Evolutionary conservation across 2,329 filamentous ascomycete species (phyloP).

Genomic region (Nectriaceae sp.): DNA sequence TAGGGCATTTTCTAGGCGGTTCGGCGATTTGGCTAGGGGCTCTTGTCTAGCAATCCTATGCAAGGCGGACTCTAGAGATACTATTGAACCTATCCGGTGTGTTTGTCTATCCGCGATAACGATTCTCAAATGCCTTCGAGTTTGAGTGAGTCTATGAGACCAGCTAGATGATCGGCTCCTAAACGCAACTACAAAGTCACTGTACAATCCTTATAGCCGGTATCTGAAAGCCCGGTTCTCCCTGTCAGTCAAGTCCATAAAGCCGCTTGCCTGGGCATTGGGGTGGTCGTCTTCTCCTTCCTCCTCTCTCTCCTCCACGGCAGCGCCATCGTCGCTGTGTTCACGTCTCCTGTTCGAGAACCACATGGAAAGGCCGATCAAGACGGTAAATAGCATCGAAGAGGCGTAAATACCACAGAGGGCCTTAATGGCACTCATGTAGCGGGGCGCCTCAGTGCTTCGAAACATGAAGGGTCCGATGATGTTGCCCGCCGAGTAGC

Average conservation of each 20-base stretch:
- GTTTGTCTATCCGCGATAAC: too few species aligned
- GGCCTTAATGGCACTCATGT: background rate
- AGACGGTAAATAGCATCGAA: background rate
- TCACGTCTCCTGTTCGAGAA: background rate
- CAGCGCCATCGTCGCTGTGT: background rate
- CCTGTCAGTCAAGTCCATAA: background rate
- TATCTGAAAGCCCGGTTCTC: background rate
- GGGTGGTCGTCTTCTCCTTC: background rate
- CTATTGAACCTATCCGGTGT: too few species aligned
- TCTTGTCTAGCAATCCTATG: too few species aligned
- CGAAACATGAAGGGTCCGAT: slow-evolving; percentile 36
- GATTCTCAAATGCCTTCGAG: too few species aligned
- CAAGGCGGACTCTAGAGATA: too few species aligned
- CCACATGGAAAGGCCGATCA: background rate
- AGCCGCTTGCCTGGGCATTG: background rate
- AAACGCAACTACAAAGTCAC: too few species aligned
- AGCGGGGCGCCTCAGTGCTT: background rate
- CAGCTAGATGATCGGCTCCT: too few species aligned
- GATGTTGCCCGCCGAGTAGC: slow-evolving; percentile 51
- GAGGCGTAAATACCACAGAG: background rate
- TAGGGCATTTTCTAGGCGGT: too few species aligned
- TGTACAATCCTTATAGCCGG: background rate
- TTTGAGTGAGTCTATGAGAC: too few species aligned
- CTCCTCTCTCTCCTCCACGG: background rate
- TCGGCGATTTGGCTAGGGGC: too few species aligned